Conservation (phyloP, 345 rosid genomes). For the Sapria himalayana region DNA sequence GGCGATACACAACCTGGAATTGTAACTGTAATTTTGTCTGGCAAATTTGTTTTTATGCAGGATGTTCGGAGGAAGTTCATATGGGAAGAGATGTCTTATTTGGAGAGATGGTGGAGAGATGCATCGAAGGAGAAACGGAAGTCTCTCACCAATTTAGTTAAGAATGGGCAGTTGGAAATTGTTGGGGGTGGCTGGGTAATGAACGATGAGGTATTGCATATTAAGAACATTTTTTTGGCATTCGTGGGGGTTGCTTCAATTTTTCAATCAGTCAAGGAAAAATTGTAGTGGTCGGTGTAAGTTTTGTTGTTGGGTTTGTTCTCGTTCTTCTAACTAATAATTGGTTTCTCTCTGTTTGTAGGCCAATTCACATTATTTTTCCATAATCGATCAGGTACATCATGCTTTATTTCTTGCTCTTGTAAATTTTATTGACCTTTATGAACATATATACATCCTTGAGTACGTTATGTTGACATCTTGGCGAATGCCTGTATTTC, state of each 20-base stretch:
- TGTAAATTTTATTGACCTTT: too few species aligned
- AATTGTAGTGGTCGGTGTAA: too few species aligned
- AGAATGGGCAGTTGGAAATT: constrained; percentile 83
- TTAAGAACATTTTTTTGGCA: too few species aligned
- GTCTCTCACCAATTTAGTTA: constrained; percentile 51
- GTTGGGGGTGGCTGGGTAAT: constrained; percentile 99
- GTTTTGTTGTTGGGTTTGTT: too few species aligned
- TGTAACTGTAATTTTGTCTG: neutral
- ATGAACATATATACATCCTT: too few species aligned
- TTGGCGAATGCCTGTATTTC: too few species aligned
- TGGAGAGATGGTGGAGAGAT: constrained; percentile 99
- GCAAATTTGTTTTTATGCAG: constrained; percentile 14
- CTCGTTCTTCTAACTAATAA: constrained; percentile 1
- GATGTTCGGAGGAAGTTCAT: constrained; percentile 75
- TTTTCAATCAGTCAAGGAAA: too few species aligned
- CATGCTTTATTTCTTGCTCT: too few species aligned
- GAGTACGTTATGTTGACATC: too few species aligned
- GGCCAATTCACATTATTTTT: constrained; percentile 97
- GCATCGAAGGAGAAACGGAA: constrained; percentile 39
- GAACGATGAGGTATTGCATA: constrained; percentile 97
- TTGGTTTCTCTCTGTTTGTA: constrained; percentile 18
- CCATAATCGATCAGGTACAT: constrained; percentile 85
- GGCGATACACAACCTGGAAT: neutral
- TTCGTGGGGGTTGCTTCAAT: too few species aligned
- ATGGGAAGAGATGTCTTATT: constrained; percentile 98